Evolutionary conservation across 257 asterid genomes (phyloP).

Genomic region (Penstemon barbatus): DNA sequence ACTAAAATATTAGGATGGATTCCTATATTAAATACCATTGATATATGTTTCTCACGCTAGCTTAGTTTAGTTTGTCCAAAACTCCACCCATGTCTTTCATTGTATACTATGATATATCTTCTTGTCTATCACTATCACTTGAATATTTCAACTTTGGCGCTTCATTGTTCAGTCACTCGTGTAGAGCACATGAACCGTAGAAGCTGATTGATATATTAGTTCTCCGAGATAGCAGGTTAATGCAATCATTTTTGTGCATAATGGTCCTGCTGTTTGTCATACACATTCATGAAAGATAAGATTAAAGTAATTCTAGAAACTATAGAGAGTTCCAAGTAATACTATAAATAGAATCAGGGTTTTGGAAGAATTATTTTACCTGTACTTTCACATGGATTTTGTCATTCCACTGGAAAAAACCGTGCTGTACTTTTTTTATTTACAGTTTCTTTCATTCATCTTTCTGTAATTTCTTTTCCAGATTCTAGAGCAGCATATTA

Average conservation of each 20-base stretch:
- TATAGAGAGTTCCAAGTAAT: not conserved
- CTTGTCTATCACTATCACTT: not conserved
- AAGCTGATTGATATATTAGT: not conserved
- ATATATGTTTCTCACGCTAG: not conserved
- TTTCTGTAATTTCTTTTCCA: slow-evolving; percentile 17
- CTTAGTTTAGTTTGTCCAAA: not conserved
- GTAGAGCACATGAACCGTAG: not conserved
- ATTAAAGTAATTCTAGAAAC: not conserved
- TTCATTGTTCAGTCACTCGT: not conserved
- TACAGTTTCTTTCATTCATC: not conserved
- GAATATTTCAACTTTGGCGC: not conserved
- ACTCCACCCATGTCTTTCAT: not conserved
- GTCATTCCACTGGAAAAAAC: not conserved
- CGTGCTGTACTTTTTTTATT: not conserved
- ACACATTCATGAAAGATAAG: not conserved
- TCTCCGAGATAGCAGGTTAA: not conserved
- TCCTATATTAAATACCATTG: not conserved
- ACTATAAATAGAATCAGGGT: not conserved
- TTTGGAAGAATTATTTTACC: not conserved
- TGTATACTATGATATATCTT: not conserved
- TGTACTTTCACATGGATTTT: not conserved
- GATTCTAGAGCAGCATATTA: slow-evolving; percentile 60
- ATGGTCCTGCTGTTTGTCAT: not conserved
- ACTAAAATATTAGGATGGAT: not conserved
- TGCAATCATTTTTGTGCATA: too few relatives aligned